Evolutionary conservation across 768 basidiomycete species (phyloP).

Genomic region (Macrolepiota albuminosa): DNA sequence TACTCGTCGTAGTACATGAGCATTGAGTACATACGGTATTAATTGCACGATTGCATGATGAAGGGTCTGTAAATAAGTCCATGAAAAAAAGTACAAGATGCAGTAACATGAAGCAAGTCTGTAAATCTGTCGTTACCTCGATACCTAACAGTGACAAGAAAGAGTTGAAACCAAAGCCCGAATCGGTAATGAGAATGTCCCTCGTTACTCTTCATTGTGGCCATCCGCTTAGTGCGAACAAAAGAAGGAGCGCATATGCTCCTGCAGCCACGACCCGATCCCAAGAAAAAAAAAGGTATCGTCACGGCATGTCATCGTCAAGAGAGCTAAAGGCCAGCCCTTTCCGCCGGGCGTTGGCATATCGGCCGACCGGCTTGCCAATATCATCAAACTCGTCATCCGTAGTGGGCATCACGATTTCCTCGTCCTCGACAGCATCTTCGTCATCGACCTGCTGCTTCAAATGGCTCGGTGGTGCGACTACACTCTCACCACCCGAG

Average conservation of each 20-base stretch:
- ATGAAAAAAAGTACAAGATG: conserved; percentile 1
- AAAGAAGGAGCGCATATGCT: conserved; percentile 15
- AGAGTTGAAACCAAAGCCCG: conserved; percentile 1
- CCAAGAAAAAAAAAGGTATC: neutral
- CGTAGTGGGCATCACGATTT: conserved; percentile 44
- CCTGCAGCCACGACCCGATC: conserved; percentile 10
- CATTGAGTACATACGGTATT: conserved; percentile 16
- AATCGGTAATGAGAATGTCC: conserved; percentile 10
- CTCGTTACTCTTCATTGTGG: conserved; percentile 8
- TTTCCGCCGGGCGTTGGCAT: conserved; percentile 53
- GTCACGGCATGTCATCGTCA: conserved; percentile 34
- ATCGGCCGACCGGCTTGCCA: conserved; percentile 59
- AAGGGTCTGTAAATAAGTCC: conserved; percentile 9
- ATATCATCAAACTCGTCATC: conserved; percentile 78
- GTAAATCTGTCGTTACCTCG: conserved; percentile 11
- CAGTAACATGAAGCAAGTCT: conserved; percentile 5
- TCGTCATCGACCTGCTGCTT: conserved; percentile 51
- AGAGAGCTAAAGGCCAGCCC: conserved; percentile 37
- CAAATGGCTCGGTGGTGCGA: conserved; percentile 36
- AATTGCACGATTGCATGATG: conserved; percentile 13
- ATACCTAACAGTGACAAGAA: neutral
- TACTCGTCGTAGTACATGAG: conserved; percentile 14
- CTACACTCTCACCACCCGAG: conserved; percentile 67
- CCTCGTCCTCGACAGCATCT: conserved; percentile 46
- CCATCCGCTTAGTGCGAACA: conserved; percentile 15